Conservation (phyloP, 1,139 yeast species). For the Oligophagozyma castellii region DNA sequence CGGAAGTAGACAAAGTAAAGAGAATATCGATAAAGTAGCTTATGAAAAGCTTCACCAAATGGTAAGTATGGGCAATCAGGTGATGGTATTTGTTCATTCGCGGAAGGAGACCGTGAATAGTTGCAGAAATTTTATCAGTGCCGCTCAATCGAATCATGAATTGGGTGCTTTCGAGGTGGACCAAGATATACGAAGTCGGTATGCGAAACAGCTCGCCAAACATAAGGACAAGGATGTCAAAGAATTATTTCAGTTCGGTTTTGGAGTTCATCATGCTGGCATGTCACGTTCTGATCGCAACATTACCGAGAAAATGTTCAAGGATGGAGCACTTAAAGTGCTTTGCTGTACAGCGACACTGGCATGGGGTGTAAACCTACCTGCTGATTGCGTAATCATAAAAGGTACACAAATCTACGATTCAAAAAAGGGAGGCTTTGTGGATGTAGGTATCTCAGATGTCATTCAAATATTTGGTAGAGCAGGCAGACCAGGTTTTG, state of each 20-base stretch:
- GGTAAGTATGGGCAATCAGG: constrained; percentile 64
- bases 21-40: constrained; percentile 60
- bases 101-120: constrained; percentile 85
- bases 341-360: constrained; percentile 93
- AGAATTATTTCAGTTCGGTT: constrained; percentile 70
- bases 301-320: constrained; percentile 76
- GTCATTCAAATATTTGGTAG: constrained; percentile 97
- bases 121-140: constrained; percentile 54
- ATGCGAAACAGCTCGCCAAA: constrained; percentile 54
- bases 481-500: constrained; percentile 96
- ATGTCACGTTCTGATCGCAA: constrained; percentile 87
- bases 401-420: constrained; percentile 96
- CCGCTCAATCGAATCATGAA: constrained; percentile 53
- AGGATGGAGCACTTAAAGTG: constrained; percentile 75
- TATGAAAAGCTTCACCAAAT: constrained; percentile 65
- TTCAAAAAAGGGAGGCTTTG: constrained; percentile 86
- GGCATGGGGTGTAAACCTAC: constrained; percentile 99
- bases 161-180: constrained; percentile 46
- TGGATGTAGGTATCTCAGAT: constrained; percentile 89
- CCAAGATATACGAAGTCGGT: constrained; percentile 29
- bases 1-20: constrained; percentile 56
- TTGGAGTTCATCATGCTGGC: constrained; percentile 97
- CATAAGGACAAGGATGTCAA: constrained; percentile 67
- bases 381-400: constrained; percentile 94
- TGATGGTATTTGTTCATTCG: constrained; percentile 94